phyloP scores from a whole-genome alignment of 306 rosid genomes.

The Pterocarpus santalinus region DNA sequence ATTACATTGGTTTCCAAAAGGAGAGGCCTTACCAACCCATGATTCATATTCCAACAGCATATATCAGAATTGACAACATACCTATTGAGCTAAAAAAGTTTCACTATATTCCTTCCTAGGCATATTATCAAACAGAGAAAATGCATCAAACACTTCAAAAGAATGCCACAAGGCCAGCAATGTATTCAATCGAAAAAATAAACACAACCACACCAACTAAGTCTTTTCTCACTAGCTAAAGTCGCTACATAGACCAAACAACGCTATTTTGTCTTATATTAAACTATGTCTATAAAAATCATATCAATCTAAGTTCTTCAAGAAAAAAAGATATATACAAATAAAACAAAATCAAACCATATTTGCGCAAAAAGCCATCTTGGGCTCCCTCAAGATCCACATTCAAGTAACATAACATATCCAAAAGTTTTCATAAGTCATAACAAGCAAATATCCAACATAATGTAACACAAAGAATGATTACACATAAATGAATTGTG shows the following conservation, averaged over 20 bases:
- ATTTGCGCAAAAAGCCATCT: background rate
- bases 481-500: background rate
- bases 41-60: conserved; percentile 12
- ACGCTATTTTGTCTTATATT: no score
- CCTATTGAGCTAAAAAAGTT: conserved; percentile 5
- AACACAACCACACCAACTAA: no score
- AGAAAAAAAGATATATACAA: no score
- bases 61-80: conserved; percentile 4
- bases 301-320: no score
- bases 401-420: background rate
- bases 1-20: conserved; percentile 15
- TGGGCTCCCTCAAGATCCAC: no score
- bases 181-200: background rate
- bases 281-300: no score
- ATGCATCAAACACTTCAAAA: conserved; percentile 20
- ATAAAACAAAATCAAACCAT: no score
- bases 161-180: conserved; percentile 1
- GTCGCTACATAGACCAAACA: no score
- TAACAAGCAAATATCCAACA: background rate
- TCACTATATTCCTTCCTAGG: conserved; percentile 21
- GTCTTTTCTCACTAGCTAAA: no score
- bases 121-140: conserved; percentile 31
- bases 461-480: background rate
- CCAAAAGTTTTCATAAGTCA: background rate
- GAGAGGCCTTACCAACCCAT: background rate